These are phyloP conservation scores for Penstemon davidsonii DNA, from an alignment of 257 asterid genomes.

Conservation along the genomic window DNA sequence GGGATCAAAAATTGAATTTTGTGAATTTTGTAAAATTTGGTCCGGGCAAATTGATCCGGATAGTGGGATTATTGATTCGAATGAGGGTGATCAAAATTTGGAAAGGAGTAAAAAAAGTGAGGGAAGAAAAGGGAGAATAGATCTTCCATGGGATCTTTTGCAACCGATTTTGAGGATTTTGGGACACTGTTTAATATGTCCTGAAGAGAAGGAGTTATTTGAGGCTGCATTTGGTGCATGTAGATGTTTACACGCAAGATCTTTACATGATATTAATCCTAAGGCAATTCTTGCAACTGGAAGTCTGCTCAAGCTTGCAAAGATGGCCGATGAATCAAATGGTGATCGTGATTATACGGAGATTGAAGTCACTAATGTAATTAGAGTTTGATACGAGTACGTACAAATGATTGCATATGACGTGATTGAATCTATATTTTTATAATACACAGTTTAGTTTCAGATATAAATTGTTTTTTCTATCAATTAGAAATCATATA, in stretches of 20 bases:
- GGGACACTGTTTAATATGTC: conserved; percentile 75
- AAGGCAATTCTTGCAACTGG: conserved; percentile 71
- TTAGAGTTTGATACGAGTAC: conserved; percentile 35
- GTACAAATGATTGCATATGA: too few species aligned
- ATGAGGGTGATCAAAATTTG: not conserved
- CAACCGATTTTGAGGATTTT: conserved; percentile 69
- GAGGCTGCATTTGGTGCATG: conserved; percentile 56
- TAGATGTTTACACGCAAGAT: conserved; percentile 51
- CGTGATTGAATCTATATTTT: too few species aligned
- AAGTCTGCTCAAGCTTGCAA: conserved; percentile 61
- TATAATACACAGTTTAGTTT: too few species aligned
- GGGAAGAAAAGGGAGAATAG: conserved; percentile 46
- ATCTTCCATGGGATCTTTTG: conserved; percentile 66
- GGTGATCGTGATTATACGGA: conserved; percentile 62
- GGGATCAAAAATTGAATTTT: conserved; percentile 71
- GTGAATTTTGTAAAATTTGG: conserved; percentile 67
- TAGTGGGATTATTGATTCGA: not conserved
- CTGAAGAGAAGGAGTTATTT: conserved; percentile 40
- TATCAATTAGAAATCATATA: too few species aligned
- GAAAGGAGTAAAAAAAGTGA: not conserved
- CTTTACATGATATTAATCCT: conserved; percentile 65
- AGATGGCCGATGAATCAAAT: conserved; percentile 31
- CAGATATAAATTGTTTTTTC: too few species aligned
- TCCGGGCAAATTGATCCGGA: conserved; percentile 37
- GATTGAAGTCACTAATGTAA: conserved; percentile 42